Base-by-base conservation (phyloP, 805 yeast species). In the Brettanomyces bruxellensis region DNA sequence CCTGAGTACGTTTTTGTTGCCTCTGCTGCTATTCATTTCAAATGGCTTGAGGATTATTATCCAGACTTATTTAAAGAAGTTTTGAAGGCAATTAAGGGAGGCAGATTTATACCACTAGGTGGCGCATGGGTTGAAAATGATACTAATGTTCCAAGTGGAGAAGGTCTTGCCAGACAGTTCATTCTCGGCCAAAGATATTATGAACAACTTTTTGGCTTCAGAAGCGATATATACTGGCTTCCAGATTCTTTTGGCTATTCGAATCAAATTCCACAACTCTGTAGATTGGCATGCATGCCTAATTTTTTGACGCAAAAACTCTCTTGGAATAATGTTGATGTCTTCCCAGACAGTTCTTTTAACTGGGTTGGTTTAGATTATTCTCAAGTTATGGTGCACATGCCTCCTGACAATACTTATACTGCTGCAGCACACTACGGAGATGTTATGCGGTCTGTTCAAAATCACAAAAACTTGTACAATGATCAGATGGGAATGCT, bases 81-180 rank as follows among this genome's bases (percentile, higher is more conserved):
- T 36, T 74, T 85, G 53, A 76, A 78, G 28, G 85, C 84, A 45
- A 82, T 83, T 46, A 69, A 75, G 42, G 77, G 78, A 22, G 85
- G 86, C 45, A 83, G 85, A 53, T 91, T 91, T 57, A 72, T 90
- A 43, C 95, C 96, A 9, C 76, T 93, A 49, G 99, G 99, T 45
- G 99, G 99, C 5, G 80, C 96, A 0, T 91, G 98, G 98, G 98
- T 93, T 39, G 99, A 91, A 65, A 83, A 88, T 62, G 99, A 91
- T 62, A 91, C 98, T 9, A 91, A 91, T 65, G 72, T 91, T 67
- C 99, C 99, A n/a, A 71, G 78, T 51, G 97, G 98, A 40, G 99
- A 91, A 65, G 83, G 96, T 0, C 69, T 91, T 47, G 80, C 81
- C 5, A 77, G 99, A 53, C 99, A 91, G 60, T 86, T 90, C 57